Percentiles rank a stretch among this genome's conserved stretches.
Evolutionary conservation across 225 moss, liverwort and hornwort species (phyloP).

Genomic region (Marchantia polymorpha): DNA sequence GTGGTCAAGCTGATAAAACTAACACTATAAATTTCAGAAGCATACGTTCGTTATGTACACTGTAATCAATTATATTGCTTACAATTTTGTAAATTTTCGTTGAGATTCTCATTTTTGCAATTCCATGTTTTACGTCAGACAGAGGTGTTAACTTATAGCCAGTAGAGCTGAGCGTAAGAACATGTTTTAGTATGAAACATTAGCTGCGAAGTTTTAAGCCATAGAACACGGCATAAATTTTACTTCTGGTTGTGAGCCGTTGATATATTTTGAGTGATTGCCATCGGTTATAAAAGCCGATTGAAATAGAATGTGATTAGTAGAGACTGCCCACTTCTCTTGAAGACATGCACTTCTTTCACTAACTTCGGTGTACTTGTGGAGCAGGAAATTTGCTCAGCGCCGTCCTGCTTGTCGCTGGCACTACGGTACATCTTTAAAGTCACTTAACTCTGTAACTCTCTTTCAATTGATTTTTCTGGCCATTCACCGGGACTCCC

Average conservation of each 20-base stretch:
- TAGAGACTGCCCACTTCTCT: background rate
- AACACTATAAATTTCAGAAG: no score
- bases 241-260: background rate
- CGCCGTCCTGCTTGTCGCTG: constrained; percentile 78
- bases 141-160: no score
- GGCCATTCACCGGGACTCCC: background rate
- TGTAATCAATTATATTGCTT: no score
- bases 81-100: no score
- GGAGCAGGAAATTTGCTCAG: constrained; percentile 66
- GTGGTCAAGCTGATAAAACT: no score
- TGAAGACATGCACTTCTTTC: background rate
- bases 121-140: no score
- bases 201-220: no score
- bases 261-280: background rate
- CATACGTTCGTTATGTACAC: no score
- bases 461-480: background rate
- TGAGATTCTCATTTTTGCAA: no score
- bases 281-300: background rate
- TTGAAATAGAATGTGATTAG: no score
- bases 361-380: background rate
- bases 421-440: constrained; percentile 58
- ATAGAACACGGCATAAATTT: background rate
- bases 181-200: no score
- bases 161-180: no score
- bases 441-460: background rate